A percentile compares a stretch with the other conserved stretches of the same genome.
Evolutionary conservation across 2,329 filamentous ascomycete genomes (phyloP).

Genomic region (Dichotomopilus funicola): DNA sequence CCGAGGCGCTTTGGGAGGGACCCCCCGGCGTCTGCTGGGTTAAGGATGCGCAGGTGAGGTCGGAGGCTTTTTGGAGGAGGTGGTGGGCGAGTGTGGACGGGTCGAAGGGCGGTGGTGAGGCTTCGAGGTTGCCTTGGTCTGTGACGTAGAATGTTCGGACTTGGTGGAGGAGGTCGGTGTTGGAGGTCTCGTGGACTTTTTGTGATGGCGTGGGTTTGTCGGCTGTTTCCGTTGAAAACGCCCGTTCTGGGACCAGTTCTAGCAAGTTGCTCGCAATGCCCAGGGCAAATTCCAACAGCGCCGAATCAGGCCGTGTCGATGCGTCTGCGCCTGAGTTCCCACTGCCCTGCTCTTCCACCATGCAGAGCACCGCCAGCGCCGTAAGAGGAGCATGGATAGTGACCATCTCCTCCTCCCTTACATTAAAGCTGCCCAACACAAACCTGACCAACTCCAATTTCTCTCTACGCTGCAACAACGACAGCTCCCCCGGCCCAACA

Average conservation of each 20-base stretch:
- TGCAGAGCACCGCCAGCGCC: conserved; percentile 56
- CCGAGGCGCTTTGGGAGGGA: conserved; percentile 28
- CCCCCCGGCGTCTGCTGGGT: conserved; percentile 33
- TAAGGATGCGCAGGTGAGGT: conserved; percentile 44
- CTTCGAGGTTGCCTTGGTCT: conserved; percentile 64
- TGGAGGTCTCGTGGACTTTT: conserved; percentile 30
- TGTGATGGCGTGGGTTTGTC: conserved; percentile 16
- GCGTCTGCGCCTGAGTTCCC: conserved; percentile 16
- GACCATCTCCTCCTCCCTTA: conserved; percentile 94
- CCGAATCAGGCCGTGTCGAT: conserved; percentile 11
- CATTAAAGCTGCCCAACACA: conserved; percentile 80
- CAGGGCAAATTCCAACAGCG: conserved; percentile 31
- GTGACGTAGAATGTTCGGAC: conserved; percentile 62
- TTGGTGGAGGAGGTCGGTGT: conserved; percentile 50
- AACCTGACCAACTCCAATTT: conserved; percentile 73
- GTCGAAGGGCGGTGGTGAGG: conserved; percentile 52
- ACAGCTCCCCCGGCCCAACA: conserved; percentile 42
- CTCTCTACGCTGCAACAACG: conserved; percentile 45
- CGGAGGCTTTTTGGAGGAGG: conserved; percentile 54
- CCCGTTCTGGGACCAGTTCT: conserved; percentile 58
- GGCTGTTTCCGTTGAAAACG: conserved; percentile 41
- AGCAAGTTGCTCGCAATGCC: conserved; percentile 51
- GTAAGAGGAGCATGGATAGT: conserved; percentile 75
- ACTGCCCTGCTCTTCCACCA: conserved; percentile 49
- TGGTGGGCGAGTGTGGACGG: conserved; percentile 52